Base-by-base conservation (phyloP, 2,329 filamentous ascomycete genomes). In the Polychaeton citri region DNA sequence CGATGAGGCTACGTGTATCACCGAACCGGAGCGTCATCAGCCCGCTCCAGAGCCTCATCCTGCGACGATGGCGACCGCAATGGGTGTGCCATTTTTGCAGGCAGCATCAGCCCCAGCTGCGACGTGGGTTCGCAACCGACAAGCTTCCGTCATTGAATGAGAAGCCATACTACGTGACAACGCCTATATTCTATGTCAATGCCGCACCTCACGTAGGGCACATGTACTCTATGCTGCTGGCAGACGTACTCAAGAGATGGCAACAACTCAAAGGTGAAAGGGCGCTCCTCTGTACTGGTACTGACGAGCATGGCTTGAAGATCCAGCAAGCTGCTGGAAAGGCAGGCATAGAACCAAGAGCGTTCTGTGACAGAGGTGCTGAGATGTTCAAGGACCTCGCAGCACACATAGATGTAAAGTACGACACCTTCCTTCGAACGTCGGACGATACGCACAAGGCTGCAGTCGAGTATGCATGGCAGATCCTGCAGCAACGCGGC, bases 181-280 rank as follows among this genome's bases (percentile, higher is more conserved):
- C 86, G 6, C 90, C 90, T 2, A 98, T 98, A 39, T 98, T 96
- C 66, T 98, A 98, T 61, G 90, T 98, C 64, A 98, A 98, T 72
- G 84, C 87, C 37, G 86, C 84, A 32, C 90, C 90, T 34, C 90
- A 98, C 64, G 76, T 96, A 43, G 90, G 90, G 31, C 90, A 98
- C 60, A 69, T 98, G 41, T 96, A 94, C 59, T 84, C 81, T 30
- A 87, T 96, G 76, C 70, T 96, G 50, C 71, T 98, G 31, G 71
- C 84, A 44, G 90, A 98, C 60, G 79, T 94, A 36, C 64, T 94
- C 47, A 98, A 96, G 61, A 73, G 90, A 62, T 98, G 86, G 85
- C 76, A 92, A 54, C 65, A 74, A 20, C 69, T 98, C 35, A 74
- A 79, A 41, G 83, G 83, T 24, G 64, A 74, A 19, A 63, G 69